These are phyloP conservation scores for Pyrus pyrifolia DNA, from an alignment of 306 rosid genomes.

Conservation along the genomic window DNA sequence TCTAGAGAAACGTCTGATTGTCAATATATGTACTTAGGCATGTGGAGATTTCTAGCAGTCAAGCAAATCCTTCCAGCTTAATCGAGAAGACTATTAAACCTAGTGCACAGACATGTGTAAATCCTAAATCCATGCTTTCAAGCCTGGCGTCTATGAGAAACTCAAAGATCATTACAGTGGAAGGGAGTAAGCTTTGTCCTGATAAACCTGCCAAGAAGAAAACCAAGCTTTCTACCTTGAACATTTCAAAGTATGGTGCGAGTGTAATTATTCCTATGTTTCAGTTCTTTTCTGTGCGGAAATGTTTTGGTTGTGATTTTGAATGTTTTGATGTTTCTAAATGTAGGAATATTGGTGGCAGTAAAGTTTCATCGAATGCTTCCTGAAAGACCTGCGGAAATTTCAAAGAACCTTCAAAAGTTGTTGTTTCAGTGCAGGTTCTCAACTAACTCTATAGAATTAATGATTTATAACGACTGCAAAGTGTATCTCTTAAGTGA, in stretches of 20 bases:
- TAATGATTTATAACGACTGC: slow-evolving; percentile 7
- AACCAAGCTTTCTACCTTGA: slow-evolving; percentile 41
- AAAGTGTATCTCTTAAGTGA: slow-evolving; percentile 2
- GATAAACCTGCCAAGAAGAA: slow-evolving; percentile 34
- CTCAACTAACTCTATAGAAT: neutral
- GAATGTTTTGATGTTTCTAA: slow-evolving; percentile 15
- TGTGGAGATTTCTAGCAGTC: slow-evolving; percentile 36
- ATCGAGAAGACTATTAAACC: slow-evolving; percentile 30
- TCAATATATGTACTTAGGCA: slow-evolving; percentile 6
- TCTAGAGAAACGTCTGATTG: slow-evolving; percentile 4
- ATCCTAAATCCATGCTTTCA: slow-evolving; percentile 28
- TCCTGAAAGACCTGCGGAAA: slow-evolving; percentile 42
- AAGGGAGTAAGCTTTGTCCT: slow-evolving; percentile 42
- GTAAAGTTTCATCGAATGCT: slow-evolving; percentile 22
- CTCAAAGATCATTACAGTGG: slow-evolving; percentile 30
- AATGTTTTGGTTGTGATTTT: slow-evolving; percentile 1
- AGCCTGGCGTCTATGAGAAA: slow-evolving; percentile 30
- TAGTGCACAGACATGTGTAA: slow-evolving; percentile 23
- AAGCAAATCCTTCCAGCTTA: slow-evolving; percentile 33
- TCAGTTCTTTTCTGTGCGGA: slow-evolving; percentile 1
- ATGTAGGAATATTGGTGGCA: slow-evolving; percentile 35
- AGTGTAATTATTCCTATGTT: neutral
- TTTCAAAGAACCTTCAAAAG: slow-evolving; percentile 36
- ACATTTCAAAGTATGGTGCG: slow-evolving; percentile 38
- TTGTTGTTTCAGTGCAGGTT: slow-evolving; percentile 54